Evolutionary conservation across 2,329 filamentous ascomycete genomes (phyloP), one percentile per base, ranked within the genome.

Genomic region (Scedosporium minutisporum): DNA sequence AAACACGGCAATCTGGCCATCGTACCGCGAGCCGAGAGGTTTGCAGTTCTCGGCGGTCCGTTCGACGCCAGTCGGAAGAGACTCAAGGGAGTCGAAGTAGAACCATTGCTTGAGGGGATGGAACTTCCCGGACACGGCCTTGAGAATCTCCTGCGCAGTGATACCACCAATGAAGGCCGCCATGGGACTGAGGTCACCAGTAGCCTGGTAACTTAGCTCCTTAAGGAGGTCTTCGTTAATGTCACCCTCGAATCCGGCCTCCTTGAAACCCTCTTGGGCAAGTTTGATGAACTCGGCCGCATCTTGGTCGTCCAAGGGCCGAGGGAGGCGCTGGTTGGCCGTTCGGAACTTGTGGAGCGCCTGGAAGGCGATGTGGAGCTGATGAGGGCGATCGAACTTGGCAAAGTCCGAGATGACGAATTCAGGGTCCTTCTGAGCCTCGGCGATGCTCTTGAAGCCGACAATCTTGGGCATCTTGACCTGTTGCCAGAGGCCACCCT

Each of bases 41-140:
- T 90, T 89, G 83, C 95, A 99, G 57, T 89, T 82, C 75, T 96
- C 92, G 70, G 96, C 90, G 3, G 88, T 91, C 67, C 95, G 88
- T 66, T 83, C 80, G 55, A 82, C 83, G 16, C 85, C 89, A 1
- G 87, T 83, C 1, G 95, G 93, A 2, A 99, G 82, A 9, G 95
- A 96, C 75, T 99, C 95, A n/a, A 99, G 80, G 1, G 95, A 96
- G 75, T 99, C 95, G 69, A 97, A 96, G 80, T 99, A 97, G 73
- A 99, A 83, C 87, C 90, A 97, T 74, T 99, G 95, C 68, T 89
- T 84, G 67, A 97, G 87, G n/a, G 95, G 95, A 69, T 91, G 86
- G 78, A 99, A 99, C 76, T 99, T 99, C 68, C 95, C 95, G 61
- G 95, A 99, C 6, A 99, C 91, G 18, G 93, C 91, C 77, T 99